Base-by-base conservation (phyloP, 345 rosid genomes). In the Salix dunnii region DNA sequence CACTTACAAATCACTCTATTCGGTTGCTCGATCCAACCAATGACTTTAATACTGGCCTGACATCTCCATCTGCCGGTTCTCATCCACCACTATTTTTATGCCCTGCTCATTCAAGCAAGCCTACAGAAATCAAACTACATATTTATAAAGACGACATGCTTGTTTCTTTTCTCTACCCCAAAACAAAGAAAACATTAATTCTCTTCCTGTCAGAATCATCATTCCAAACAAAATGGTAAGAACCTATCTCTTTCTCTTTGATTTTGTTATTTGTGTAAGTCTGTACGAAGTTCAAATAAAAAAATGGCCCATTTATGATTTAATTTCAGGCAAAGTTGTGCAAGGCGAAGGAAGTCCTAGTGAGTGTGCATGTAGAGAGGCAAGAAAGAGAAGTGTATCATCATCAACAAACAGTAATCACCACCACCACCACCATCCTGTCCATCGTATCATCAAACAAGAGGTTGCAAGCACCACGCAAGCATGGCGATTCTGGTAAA, bases 361-460 rank as follows among this genome's bases (percentile, higher is more conserved):
- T 90, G 49, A 80, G 80, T 0, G 80, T 84, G 28, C 84, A 84
- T 35, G 86, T 51, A 18, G 91, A 88, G 89, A 85, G 68, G 81
- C 89, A 2, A 72, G 58, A 64, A 70, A 68, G 63, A 76, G 67
- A 30, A 72, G 35, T 43, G 27, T 46, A 61, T 43, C 67, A 53
- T 53, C 60, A 53, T 53, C 60, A 21, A 18, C 86, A 46, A 30
- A 33, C 20, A 60, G 67, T 3, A 70, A 72, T 0, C 77, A 76
- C 35, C 88, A 58, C 43, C 83, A 30, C 18, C 81, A 70, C 36
- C 73, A 70, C 65, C 83, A 42, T 17, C 55, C 69, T 42, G 64
- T 53, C 33, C 82, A 46, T 64, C 76, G 66, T 23, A 30, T 14
- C 30, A 43, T 3, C 71, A 71, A 68, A 31, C 62, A 74, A 51